Conservation (phyloP, 495 filamentous ascomycete genomes). For the Aspergillus wentii region DNA sequence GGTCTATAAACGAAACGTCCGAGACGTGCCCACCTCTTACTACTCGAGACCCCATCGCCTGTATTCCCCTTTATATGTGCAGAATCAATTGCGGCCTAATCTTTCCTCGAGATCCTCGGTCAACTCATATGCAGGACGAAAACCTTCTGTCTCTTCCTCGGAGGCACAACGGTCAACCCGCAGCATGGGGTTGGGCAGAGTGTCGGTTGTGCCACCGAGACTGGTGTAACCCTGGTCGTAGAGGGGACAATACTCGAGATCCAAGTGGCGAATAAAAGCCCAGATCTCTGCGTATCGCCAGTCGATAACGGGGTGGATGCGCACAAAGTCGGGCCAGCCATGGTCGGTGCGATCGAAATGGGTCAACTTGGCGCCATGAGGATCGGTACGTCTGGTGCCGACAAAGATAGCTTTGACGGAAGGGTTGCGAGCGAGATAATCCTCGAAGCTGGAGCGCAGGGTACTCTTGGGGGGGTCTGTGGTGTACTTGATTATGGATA, state of each 20-base stretch:
- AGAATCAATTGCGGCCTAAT: conserved; percentile 64
- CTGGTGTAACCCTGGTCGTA: conserved; percentile 87
- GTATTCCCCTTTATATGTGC: too few species aligned
- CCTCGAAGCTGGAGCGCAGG: conserved; percentile 60
- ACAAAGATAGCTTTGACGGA: conserved; percentile 81
- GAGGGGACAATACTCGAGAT: conserved; percentile 74
- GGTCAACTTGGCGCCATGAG: conserved; percentile 71
- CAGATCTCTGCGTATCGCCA: conserved; percentile 97
- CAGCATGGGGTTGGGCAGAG: conserved; percentile 80
- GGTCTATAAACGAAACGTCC: too few species aligned
- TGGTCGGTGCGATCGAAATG: conserved; percentile 83
- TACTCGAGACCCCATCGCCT: too few species aligned
- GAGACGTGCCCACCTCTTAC: too few species aligned
- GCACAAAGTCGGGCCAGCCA: conserved; percentile 90
- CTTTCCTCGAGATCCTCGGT: conserved; percentile 81
- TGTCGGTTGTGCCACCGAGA: conserved; percentile 85
- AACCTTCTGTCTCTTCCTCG: conserved; percentile 33
- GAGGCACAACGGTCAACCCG: conserved; percentile 37
- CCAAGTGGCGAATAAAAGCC: conserved; percentile 79
- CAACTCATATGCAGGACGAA: conserved; percentile 82
- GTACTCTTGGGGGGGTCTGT: conserved; percentile 48
- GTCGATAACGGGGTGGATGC: conserved; percentile 91
- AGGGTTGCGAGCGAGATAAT: conserved; percentile 61
- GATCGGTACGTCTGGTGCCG: conserved; percentile 87
- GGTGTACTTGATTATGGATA: conserved; percentile 73